Base-by-base conservation (phyloP, 371 early-diverging fungal genomes). In the Mortierella sp. region DNA sequence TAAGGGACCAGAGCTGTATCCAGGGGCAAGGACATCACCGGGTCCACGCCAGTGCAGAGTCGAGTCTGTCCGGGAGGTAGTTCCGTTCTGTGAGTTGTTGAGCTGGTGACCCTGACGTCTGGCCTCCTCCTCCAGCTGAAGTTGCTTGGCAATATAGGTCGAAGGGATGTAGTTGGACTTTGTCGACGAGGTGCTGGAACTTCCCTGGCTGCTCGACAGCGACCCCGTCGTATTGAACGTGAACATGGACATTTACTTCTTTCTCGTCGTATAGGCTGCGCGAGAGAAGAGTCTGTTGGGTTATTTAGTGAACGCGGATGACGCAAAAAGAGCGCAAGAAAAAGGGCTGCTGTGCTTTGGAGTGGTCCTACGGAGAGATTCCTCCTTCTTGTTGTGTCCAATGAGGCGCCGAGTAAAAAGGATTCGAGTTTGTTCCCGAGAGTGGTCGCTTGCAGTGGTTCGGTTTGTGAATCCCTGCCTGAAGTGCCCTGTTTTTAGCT, bases 121-220 rank as follows among this genome's bases (percentile, higher is more conserved):
- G 10, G 74, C 78, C 64, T 84, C 81, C 50, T 84, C 78, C 70
- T 84, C 80, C n/a, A 75, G 57, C 16, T 77, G 78, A 16, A 84
- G 69, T 43, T 75, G 74, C 31, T 76, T 77, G 48, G 75, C 78
- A 31, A 84, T 84, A 16, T 59, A 81, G 16, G 73, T 54, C 59
- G 85, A 84, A 5, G 85, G 85, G 26, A 84, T 78, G 46, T 84
- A 84, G 31, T 75, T 64, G n/a, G 78, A 43, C 70, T 76, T 77
- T 74, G 73, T 46, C 50, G 67, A 51, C 53, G 71, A 76, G 9
- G 51, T 24, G 37, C 61, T 76, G 28, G 75, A 75, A 64, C 81
- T 64, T 57, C 81, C 76, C 16, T 80, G 81, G 26, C 76, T 72
- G 43, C 71, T 70, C n/a, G 71, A 71, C 24, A 71, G 57, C n/a